Percentiles rank a stretch among this genome's conserved stretches.
phyloP scores from a whole-genome alignment of 306 rosid genomes.

The Ormosia semicastrata region DNA sequence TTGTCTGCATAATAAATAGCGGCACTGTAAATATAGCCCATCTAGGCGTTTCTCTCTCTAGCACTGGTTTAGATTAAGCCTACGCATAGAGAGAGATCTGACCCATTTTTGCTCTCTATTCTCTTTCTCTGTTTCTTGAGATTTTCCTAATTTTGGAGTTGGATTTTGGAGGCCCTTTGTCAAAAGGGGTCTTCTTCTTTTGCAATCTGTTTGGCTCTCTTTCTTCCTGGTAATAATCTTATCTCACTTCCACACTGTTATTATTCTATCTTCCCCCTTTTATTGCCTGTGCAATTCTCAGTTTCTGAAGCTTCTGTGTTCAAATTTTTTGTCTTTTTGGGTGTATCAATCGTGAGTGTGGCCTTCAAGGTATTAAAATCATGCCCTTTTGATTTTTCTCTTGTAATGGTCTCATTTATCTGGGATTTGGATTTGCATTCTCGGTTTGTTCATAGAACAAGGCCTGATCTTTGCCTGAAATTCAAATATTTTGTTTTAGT shows the following conservation, averaged over 20 bases:
- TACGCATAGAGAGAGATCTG: slow-evolving; percentile 32
- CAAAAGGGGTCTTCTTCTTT: slow-evolving; percentile 39
- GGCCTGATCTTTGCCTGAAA: neutral
- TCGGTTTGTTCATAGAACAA: slow-evolving; percentile 16
- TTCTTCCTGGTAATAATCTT: slow-evolving; percentile 42
- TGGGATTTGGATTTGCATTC: slow-evolving; percentile 22
- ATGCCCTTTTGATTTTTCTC: neutral
- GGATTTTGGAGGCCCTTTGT: slow-evolving; percentile 37
- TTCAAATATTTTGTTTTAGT: neutral
- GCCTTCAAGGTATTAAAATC: slow-evolving; percentile 16
- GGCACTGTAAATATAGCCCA: neutral
- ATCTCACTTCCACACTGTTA: neutral
- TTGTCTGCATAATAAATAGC: neutral
- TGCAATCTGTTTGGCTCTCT: slow-evolving; percentile 23
- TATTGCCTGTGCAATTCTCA: neutral
- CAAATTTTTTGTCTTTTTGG: neutral
- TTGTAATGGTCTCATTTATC: neutral
- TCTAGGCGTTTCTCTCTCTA: neutral
- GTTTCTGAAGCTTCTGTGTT: neutral
- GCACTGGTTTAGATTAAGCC: neutral
- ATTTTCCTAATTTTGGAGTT: slow-evolving; percentile 36
- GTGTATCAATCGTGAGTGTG: slow-evolving; percentile 17
- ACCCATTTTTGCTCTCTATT: neutral
- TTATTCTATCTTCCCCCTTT: neutral
- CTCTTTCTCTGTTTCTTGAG: neutral